These are phyloP conservation scores for Chenopodium album DNA, from an alignment of 148 eudicot genomes.

Conservation along the genomic window DNA sequence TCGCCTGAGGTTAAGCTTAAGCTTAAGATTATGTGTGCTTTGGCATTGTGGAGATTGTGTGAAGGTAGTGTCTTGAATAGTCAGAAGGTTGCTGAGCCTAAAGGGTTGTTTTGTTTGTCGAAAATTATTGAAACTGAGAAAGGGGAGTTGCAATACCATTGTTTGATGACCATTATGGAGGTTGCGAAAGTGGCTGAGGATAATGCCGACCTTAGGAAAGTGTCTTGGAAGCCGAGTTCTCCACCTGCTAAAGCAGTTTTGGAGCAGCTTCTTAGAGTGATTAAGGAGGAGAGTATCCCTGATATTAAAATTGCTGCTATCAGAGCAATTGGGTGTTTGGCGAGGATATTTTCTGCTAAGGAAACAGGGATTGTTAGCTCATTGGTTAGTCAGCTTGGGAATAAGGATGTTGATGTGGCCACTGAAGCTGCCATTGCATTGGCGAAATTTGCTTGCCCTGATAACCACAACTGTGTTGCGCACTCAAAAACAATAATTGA, in stretches of 20 bases:
- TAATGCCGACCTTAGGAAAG: slow-evolving; percentile 58
- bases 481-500: slow-evolving; percentile 71
- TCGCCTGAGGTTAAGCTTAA: slow-evolving; percentile 50
- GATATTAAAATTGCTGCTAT: slow-evolving; percentile 48
- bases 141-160: slow-evolving; percentile 54
- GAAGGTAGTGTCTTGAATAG: slow-evolving; percentile 58
- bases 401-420: slow-evolving; percentile 42
- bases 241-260: slow-evolving; percentile 63
- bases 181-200: slow-evolving; percentile 69
- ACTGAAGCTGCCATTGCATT: slow-evolving; percentile 63
- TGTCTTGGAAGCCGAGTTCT: slow-evolving; percentile 67
- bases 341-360: slow-evolving; percentile 64
- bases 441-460: slow-evolving; percentile 55
- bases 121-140: slow-evolving; percentile 63
- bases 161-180: slow-evolving; percentile 71
- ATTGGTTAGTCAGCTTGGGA: slow-evolving; percentile 57
- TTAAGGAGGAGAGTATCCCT: slow-evolving; percentile 45
- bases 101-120: slow-evolving; percentile 67
- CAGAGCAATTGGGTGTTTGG: slow-evolving; percentile 64
- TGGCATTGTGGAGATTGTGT: slow-evolving; percentile 62
- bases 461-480: slow-evolving; percentile 54
- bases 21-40: slow-evolving; percentile 54
- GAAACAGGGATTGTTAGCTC: slow-evolving; percentile 60
- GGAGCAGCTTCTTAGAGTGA: slow-evolving; percentile 64
- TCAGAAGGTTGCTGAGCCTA: slow-evolving; percentile 73